These are phyloP conservation scores for Croton setiger DNA, from an alignment of 441 rosid species.

Conservation along the genomic window DNA sequence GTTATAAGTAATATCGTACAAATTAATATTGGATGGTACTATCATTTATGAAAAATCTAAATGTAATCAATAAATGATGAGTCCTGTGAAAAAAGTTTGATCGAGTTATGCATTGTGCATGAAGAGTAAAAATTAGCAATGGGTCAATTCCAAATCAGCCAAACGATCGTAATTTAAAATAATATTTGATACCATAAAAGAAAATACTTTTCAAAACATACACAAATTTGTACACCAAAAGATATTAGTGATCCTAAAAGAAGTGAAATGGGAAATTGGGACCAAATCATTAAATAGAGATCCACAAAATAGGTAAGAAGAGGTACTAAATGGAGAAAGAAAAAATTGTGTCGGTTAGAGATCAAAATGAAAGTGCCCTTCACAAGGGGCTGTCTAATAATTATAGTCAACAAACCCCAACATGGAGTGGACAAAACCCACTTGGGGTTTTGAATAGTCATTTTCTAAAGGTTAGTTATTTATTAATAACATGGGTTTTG, in stretches of 20 bases:
- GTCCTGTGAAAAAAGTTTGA: too few relatives aligned
- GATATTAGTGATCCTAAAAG: conserved; percentile 13
- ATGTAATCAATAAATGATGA: too few relatives aligned
- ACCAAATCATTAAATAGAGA: conserved; percentile 19
- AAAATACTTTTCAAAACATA: too few relatives aligned
- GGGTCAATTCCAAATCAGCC: too few relatives aligned
- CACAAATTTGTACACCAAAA: background rate
- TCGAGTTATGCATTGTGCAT: too few relatives aligned
- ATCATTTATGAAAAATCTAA: too few relatives aligned
- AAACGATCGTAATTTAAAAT: too few relatives aligned
- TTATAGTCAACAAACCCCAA: conserved; percentile 8
- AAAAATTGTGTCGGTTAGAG: conserved; percentile 19
- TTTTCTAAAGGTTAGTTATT: conserved; percentile 20
- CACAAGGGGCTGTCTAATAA: conserved; percentile 49
- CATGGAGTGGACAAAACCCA: conserved; percentile 23
- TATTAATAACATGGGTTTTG: conserved; percentile 12
- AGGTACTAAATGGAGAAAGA: conserved; percentile 16
- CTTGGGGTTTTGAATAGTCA: conserved; percentile 21
- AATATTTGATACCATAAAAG: too few relatives aligned
- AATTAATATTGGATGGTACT: too few relatives aligned
- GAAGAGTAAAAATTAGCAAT: too few relatives aligned
- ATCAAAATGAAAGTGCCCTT: conserved; percentile 31
- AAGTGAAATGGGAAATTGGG: conserved; percentile 17
- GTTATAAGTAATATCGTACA: too few relatives aligned
- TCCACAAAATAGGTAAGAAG: conserved; percentile 34